A percentile compares a stretch with the other conserved stretches of the same genome.
Evolutionary conservation across 2,329 filamentous ascomycete species (phyloP).

Genomic region (Claviceps humidiphila): DNA sequence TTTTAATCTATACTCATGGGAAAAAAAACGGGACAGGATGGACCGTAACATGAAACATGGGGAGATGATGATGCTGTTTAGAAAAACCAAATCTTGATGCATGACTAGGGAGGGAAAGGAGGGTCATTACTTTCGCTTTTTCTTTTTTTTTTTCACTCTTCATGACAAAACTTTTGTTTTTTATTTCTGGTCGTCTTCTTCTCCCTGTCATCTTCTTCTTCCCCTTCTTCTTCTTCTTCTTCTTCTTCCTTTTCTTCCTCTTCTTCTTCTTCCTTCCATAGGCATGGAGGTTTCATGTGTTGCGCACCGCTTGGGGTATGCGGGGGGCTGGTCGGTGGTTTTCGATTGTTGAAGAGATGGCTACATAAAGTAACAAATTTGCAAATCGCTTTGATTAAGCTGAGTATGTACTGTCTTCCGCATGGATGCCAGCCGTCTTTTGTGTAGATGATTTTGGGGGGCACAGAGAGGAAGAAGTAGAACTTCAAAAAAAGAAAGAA

Average conservation of each 20-base stretch:
- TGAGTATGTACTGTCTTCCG: no score
- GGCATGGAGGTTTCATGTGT: background rate
- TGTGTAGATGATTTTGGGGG: no score
- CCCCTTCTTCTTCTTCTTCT: slow-evolving; percentile 19
- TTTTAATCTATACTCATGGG: slow-evolving; percentile 5
- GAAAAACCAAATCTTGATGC: slow-evolving; percentile 36
- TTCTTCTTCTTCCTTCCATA: background rate
- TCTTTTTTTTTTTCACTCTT: slow-evolving; percentile 5
- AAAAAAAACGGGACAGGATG: slow-evolving; percentile 17
- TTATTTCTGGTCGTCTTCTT: background rate
- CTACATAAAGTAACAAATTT: no score
- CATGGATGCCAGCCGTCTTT: no score
- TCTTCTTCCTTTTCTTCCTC: slow-evolving; percentile 7
- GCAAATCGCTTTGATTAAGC: no score
- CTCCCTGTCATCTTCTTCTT: background rate
- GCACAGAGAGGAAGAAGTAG: no score
- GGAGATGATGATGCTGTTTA: slow-evolving; percentile 22
- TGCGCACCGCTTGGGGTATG: slow-evolving; percentile 7
- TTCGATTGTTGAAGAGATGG: no score
- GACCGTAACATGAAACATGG: slow-evolving; percentile 23
- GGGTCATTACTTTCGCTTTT: slow-evolving; percentile 27
- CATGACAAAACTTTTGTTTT: slow-evolving; percentile 16
- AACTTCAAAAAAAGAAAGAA: no score
- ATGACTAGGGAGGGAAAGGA: slow-evolving; percentile 36
- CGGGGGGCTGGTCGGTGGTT: background rate